Evolutionary conservation across 352 stramenopile species (phyloP).

Genomic region (Blastocystis sp.): DNA sequence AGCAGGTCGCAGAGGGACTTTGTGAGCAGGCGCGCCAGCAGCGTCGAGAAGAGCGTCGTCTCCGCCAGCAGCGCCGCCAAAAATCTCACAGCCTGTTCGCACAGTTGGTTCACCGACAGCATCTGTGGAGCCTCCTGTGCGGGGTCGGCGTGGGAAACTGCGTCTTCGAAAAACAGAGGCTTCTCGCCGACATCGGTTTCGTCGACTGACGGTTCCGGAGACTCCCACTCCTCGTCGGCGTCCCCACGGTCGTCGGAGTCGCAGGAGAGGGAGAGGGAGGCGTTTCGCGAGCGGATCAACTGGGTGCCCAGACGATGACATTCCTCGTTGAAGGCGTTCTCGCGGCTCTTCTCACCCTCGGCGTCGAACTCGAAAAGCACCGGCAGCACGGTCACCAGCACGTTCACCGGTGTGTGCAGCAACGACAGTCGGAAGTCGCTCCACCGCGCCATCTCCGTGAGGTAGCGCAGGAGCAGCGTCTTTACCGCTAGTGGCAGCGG

Average conservation of each 20-base stretch:
- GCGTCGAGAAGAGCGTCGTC: background rate
- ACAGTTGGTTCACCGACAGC: background rate
- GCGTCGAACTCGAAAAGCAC: constrained; percentile 22
- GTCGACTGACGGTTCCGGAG: background rate
- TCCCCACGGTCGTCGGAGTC: background rate
- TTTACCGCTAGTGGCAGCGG: background rate
- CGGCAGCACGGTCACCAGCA: constrained; percentile 16
- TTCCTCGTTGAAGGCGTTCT: constrained; percentile 33
- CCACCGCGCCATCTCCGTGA: background rate
- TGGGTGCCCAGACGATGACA: background rate
- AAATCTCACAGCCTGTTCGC: background rate
- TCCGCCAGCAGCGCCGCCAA: background rate
- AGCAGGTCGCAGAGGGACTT: background rate
- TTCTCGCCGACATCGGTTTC: background rate
- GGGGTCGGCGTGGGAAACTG: background rate
- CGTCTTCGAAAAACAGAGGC: background rate
- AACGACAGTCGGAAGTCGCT: background rate
- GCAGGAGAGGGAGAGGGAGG: constrained; percentile 7
- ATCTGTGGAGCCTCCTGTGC: too few relatives aligned
- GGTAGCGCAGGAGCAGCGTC: background rate
- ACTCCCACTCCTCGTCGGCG: background rate
- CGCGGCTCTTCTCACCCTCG: background rate
- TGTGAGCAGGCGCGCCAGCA: constrained; percentile 12
- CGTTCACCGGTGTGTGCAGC: constrained; percentile 1
- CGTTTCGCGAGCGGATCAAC: background rate